phyloP scores from a whole-genome alignment of 2,329 filamentous ascomycete species.

The Hymenoscyphus repandus region DNA sequence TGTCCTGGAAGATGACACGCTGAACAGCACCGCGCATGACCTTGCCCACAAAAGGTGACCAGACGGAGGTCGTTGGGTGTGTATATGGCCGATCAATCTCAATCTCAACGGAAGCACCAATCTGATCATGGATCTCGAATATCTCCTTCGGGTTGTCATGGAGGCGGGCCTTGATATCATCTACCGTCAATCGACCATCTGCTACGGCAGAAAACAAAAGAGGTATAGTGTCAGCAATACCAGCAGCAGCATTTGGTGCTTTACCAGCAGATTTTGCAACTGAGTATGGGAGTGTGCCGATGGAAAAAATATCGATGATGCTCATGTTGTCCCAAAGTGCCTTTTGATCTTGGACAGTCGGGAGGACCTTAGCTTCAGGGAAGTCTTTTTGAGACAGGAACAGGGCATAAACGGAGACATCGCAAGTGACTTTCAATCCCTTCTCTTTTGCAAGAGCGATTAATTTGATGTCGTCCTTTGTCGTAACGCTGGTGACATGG shows the following conservation, averaged over 20 bases:
- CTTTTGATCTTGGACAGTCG: constrained; percentile 62
- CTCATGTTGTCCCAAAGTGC: constrained; percentile 69
- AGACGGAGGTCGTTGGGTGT: constrained; percentile 45
- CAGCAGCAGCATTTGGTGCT: constrained; percentile 53
- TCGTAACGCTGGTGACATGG: constrained; percentile 76
- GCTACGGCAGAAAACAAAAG: constrained; percentile 70
- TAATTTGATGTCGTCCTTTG: constrained; percentile 71
- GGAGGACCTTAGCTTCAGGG: constrained; percentile 61
- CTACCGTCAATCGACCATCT: constrained; percentile 66
- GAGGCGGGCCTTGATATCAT: constrained; percentile 65
- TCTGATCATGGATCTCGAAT: constrained; percentile 76
- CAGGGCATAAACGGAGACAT: constrained; percentile 74
- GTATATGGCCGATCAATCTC: constrained; percentile 69
- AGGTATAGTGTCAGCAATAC: constrained; percentile 69
- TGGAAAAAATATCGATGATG: constrained; percentile 73
- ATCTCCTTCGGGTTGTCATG: constrained; percentile 77
- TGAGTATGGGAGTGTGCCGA: constrained; percentile 75
- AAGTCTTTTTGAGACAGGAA: constrained; percentile 70
- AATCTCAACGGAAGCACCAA: constrained; percentile 67
- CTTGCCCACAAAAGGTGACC: constrained; percentile 70
- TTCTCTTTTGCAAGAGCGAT: constrained; percentile 76
- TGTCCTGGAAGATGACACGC: constrained; percentile 69
- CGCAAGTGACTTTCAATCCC: constrained; percentile 76
- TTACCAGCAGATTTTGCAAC: constrained; percentile 53
- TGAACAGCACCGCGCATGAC: constrained; percentile 65